Base-by-base conservation (phyloP, 192 early-diverging fungal genomes). In the Chytriomyces confervae region DNA sequence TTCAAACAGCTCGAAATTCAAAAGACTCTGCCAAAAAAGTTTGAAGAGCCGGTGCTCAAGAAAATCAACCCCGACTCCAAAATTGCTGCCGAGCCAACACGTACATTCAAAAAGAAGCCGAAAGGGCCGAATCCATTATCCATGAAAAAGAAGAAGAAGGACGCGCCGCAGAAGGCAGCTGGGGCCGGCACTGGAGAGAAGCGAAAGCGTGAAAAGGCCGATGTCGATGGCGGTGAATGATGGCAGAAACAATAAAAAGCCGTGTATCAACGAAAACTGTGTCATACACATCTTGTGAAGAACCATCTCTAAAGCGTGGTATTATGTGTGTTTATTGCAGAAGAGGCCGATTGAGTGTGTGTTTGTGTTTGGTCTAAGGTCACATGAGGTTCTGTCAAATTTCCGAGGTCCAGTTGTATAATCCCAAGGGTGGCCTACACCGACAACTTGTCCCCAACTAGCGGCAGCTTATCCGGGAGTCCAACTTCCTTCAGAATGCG, bases 61-160 rank as follows among this genome's bases (percentile, higher is more conserved):
- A 90, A 71, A 65, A 82, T 76, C 63, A 72, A 76, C 68, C 78
- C 48, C 77, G 78, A 50, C 36, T 18, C 61, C 10, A 62, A 29
- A 43, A 45, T 73, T 77, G 86, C 63, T 44, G 79, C 60, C 86
- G 89, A 83, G 84, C 77, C 76, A 90, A 87, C 79, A 79, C 80
- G 61, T n/a, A 75, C 51, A 3, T 51, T 64, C 57, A 85, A 82
- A 77, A 92, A 92, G 79, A 92, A 91, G 29, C 84, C 90, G 49
- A 95, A 95, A 84, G 90, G 86, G 29, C 94, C 94, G 5, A 98
- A 98, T 76, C 94, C 95, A 64, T 81, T 97, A 13, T 94, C 94
- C 29, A 77, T 94, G 53, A 98, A 95, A 82, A 97, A 95, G 87
- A 87, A 80, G 70, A 81, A 84, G 71, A 36, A 78, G n/a, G 50